Conservation (phyloP, 1,284 basidiomycete genomes). For the Tilletia caries region DNA sequence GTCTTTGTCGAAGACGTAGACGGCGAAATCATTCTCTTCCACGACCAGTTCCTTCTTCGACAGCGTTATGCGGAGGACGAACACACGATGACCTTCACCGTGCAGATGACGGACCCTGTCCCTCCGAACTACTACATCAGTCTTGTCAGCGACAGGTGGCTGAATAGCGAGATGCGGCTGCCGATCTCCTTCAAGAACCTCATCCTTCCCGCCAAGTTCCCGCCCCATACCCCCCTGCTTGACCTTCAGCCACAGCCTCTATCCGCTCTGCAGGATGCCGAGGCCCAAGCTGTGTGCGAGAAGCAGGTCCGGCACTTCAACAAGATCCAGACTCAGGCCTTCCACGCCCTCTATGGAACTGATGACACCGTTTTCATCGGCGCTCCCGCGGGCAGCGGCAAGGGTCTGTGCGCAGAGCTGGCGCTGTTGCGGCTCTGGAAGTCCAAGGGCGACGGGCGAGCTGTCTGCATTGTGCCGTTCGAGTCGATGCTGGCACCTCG, state of each 20-base stretch:
- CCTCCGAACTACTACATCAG: slow-evolving; percentile 98
- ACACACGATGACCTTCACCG: slow-evolving; percentile 88
- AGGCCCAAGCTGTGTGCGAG: slow-evolving; percentile 77
- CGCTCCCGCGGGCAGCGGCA: slow-evolving; percentile 92
- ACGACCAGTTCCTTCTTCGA: slow-evolving; percentile 85
- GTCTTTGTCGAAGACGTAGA: slow-evolving; percentile 95
- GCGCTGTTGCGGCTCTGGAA: slow-evolving; percentile 70
- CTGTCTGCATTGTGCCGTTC: slow-evolving; percentile 93
- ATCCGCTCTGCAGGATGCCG: slow-evolving; percentile 83
- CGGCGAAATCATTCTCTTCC: slow-evolving; percentile 89
- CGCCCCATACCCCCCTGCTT: slow-evolving; percentile 82
- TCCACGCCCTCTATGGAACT: slow-evolving; percentile 92
- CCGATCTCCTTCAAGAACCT: slow-evolving; percentile 98
- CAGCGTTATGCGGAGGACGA: slow-evolving; percentile 83
- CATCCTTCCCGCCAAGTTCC: slow-evolving; percentile 95
- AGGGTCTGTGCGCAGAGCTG: slow-evolving; percentile 96
- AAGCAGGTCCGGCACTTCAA: slow-evolving; percentile 77
- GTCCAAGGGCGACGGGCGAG: slow-evolving; percentile 61
- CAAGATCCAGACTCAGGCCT: slow-evolving; percentile 98
- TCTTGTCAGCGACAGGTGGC: slow-evolving; percentile 88
- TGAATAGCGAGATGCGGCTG: slow-evolving; percentile 87
- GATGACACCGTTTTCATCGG: slow-evolving; percentile 96
- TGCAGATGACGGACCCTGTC: slow-evolving; percentile 92
- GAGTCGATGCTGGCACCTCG: slow-evolving; percentile 93
- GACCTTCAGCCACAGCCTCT: slow-evolving; percentile 88